Evolutionary conservation across 257 asterid species (phyloP), one percentile per base, ranked within the genome.

Genomic region (Petunia axillaris): DNA sequence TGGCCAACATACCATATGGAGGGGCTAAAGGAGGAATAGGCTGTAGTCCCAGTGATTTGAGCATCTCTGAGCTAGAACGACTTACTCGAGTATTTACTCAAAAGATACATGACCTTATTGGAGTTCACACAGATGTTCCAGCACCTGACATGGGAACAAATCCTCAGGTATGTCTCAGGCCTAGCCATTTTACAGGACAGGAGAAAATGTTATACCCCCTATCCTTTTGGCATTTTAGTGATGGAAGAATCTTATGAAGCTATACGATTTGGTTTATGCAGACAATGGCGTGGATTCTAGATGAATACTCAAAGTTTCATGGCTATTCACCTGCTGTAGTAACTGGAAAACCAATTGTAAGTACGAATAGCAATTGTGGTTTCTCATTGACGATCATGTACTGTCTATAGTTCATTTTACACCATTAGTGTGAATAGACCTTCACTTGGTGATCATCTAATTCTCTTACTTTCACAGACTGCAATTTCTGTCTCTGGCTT

Each of bases 11-110:
- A 44, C 98, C 98, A 4, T 94, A 94, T 46, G 98, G 98, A 5
- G 98, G 98, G 8, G 98, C 97, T 44, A 94, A 94, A 77, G 98
- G 98, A 78, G 98, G 98, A 8, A 92, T 94, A 35, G 98, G 98
- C 15, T 94, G 97, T 84, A 85, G 77, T 39, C 97, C 98, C 0
- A 85, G 91, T 2, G 95, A 92, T 0, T 75, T 94, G 82, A 88
- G 89, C 83, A 10, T 83, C 11, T 87, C 97, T 5, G 98, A 94
- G 87, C 92, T 92, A 0, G 98, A 94, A 77, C 80, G 98, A 77
- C 86, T 87, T 64, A 88, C 89, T 39, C 59, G 88, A 80, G 89
- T 88, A 48, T 90, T 88, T 80, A 87, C 90, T 1, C 93, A 89
- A 60, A 89, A 89, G 71, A 87, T 89, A 75, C 93, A 89, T 13